Conservation (phyloP, 129 eudicot species). For the Dittrichia graveolens region DNA sequence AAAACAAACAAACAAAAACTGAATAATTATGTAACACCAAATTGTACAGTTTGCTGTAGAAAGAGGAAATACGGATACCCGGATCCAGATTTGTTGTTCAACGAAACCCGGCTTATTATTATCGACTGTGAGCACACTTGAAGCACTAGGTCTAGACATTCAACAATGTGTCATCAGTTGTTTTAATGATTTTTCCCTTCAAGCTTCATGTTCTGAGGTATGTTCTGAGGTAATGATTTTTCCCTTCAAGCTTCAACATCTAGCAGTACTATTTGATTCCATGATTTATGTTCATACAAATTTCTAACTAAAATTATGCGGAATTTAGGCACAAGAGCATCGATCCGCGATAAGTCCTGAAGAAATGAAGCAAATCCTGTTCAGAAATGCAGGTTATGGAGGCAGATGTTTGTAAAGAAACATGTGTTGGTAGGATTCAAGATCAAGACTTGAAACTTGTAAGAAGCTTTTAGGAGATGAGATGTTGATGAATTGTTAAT, state of each 20-base stretch:
- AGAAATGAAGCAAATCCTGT: conserved; percentile 75
- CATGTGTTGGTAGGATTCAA: conserved; percentile 27
- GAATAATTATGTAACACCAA: neutral
- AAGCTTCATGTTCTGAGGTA: conserved; percentile 94
- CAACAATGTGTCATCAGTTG: conserved; percentile 86
- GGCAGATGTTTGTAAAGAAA: conserved; percentile 69
- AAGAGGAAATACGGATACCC: conserved; percentile 51
- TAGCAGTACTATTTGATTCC: neutral
- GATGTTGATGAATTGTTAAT: conserved; percentile 24
- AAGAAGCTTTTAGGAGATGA: conserved; percentile 24
- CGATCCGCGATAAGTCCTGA: conserved; percentile 50
- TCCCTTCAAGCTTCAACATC: neutral
- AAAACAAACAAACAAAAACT: neutral
- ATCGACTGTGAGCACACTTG: conserved; percentile 70
- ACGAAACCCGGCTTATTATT: conserved; percentile 67
- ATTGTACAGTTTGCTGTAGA: conserved; percentile 66
- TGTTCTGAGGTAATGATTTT: conserved; percentile 70
- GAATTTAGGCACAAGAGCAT: conserved; percentile 53
- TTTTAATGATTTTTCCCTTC: conserved; percentile 70
- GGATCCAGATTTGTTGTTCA: conserved; percentile 71
- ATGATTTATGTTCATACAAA: neutral
- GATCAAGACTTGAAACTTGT: neutral
- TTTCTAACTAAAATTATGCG: neutral
- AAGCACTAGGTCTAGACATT: conserved; percentile 76
- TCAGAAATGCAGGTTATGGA: conserved; percentile 80